A percentile compares a stretch with the other conserved stretches of the same genome.
These are phyloP conservation scores for Sanguinoderma infundibulare DNA, from an alignment of 1,284 basidiomycete genomes.

Conservation along the genomic window DNA sequence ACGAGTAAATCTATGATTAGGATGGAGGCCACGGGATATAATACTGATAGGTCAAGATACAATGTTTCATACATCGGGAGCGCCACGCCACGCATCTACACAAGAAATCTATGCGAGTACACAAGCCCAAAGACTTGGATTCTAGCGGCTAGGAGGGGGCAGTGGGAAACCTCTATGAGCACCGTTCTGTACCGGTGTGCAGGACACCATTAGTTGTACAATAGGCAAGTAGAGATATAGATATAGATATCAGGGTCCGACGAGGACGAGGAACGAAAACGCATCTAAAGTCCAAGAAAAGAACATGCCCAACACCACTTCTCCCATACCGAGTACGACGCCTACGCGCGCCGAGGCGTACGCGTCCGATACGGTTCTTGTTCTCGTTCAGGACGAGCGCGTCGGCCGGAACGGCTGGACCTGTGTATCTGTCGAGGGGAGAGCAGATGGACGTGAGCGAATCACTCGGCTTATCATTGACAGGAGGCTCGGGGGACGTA, in stretches of 20 bases:
- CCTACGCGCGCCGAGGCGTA: not conserved
- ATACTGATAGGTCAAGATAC: not conserved
- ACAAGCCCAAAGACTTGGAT: not conserved
- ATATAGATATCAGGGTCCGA: not conserved
- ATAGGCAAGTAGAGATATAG: not conserved
- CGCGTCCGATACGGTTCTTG: not conserved
- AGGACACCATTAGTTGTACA: too few relatives aligned
- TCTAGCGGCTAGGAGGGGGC: not conserved
- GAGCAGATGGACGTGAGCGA: constrained; percentile 11
- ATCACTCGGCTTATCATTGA: constrained; percentile 15
- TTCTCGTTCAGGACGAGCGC: not conserved
- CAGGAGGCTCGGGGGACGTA: constrained; percentile 8
- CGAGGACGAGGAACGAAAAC: not conserved
- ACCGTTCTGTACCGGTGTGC: not conserved
- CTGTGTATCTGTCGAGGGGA: constrained; percentile 14
- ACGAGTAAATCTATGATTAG: not conserved
- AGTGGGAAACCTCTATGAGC: not conserved
- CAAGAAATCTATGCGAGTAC: not conserved
- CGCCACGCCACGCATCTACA: not conserved
- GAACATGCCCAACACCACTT: not conserved
- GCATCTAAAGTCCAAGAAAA: constrained; percentile 1
- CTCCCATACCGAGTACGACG: not conserved
- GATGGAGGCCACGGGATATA: not conserved
- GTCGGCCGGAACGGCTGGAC: constrained; percentile 8
- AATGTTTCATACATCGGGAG: not conserved